A percentile compares a stretch with the other conserved stretches of the same genome.
These are phyloP conservation scores for Heterobasidion occidentale DNA, from an alignment of 1,284 basidiomycete genomes.

Conservation along the genomic window DNA sequence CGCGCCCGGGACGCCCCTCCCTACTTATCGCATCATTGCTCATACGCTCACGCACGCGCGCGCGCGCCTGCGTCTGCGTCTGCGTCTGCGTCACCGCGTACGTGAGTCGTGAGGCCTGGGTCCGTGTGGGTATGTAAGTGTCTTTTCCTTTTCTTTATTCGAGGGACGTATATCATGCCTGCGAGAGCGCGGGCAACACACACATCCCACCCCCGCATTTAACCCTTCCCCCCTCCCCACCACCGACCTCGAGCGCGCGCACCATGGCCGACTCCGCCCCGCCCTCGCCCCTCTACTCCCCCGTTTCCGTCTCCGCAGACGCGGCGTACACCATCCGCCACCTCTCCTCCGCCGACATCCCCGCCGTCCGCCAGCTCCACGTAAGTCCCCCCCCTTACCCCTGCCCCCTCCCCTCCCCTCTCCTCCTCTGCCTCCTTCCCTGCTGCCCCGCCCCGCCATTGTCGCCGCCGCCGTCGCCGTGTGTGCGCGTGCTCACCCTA, in stretches of 20 bases:
- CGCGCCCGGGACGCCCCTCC: neutral
- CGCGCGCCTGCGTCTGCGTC: too few relatives aligned
- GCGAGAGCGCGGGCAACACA: too few relatives aligned
- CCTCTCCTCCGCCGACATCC: slow-evolving; percentile 30
- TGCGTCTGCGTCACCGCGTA: too few relatives aligned
- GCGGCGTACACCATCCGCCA: slow-evolving; percentile 21
- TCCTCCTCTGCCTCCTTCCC: slow-evolving; percentile 1
- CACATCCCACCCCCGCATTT: neutral
- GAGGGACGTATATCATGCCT: too few relatives aligned
- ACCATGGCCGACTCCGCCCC: neutral
- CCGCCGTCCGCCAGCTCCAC: slow-evolving; percentile 35
- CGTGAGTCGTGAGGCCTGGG: too few relatives aligned
- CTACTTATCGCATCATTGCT: too few relatives aligned
- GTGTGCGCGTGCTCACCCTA: neutral
- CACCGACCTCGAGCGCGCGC: too few relatives aligned
- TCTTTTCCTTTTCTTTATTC: too few relatives aligned
- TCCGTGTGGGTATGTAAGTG: too few relatives aligned
- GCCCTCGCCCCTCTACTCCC: slow-evolving; percentile 9
- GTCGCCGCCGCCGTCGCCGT: slow-evolving; percentile 31
- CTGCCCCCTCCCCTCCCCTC: neutral
- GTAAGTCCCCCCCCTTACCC: slow-evolving; percentile 32
- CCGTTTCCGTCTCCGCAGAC: slow-evolving; percentile 14
- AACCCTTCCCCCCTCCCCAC: neutral
- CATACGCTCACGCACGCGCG: too few relatives aligned
- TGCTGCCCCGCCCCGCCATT: slow-evolving; percentile 32